A percentile compares a stretch with the other conserved stretches of the same genome.
Conservation (phyloP, 1,284 basidiomycete genomes). For the Psilocybe mexicana region DNA sequence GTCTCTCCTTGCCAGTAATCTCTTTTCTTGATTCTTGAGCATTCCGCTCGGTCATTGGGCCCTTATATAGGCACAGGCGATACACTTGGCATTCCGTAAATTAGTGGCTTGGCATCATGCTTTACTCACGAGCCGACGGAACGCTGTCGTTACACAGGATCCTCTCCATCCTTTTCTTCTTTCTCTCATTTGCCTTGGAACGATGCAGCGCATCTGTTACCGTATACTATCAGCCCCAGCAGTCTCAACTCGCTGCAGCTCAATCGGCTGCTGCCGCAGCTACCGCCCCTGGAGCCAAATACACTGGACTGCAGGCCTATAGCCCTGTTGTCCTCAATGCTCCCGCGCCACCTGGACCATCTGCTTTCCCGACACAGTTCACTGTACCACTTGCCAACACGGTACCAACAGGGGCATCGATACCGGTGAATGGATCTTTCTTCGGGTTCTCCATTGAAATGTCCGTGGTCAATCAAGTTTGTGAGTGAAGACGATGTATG, state of each 20-base stretch:
- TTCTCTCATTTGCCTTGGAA: not conserved
- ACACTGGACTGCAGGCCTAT: slow-evolving; percentile 45
- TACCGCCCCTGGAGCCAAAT: slow-evolving; percentile 14
- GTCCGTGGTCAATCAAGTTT: slow-evolving; percentile 64
- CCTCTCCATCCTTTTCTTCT: not conserved
- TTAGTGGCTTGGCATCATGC: not conserved
- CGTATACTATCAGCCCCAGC: slow-evolving; percentile 1
- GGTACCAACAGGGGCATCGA: slow-evolving; percentile 46
- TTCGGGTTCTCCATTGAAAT: slow-evolving; percentile 75
- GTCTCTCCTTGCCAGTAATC: not conserved
- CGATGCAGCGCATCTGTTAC: not conserved
- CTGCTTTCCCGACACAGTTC: slow-evolving; percentile 39
- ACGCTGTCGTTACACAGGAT: not conserved
- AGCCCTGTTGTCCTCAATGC: slow-evolving; percentile 42
- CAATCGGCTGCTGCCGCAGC: not conserved
- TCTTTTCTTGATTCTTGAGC: not conserved
- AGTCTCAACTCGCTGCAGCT: not conserved
- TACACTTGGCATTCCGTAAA: slow-evolving; percentile 1
- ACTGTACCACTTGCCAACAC: slow-evolving; percentile 41
- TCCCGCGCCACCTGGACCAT: slow-evolving; percentile 43
- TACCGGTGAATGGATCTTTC: slow-evolving; percentile 60
- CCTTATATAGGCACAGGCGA: slow-evolving; percentile 1
- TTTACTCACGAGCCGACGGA: not conserved
- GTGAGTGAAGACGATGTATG: slow-evolving; percentile 39
- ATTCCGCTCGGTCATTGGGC: not conserved